Percentiles rank a stretch among this genome's conserved stretches.
phyloP scores from a whole-genome alignment of 2,329 filamentous ascomycete species.

The Mycogone perniciosa region DNA sequence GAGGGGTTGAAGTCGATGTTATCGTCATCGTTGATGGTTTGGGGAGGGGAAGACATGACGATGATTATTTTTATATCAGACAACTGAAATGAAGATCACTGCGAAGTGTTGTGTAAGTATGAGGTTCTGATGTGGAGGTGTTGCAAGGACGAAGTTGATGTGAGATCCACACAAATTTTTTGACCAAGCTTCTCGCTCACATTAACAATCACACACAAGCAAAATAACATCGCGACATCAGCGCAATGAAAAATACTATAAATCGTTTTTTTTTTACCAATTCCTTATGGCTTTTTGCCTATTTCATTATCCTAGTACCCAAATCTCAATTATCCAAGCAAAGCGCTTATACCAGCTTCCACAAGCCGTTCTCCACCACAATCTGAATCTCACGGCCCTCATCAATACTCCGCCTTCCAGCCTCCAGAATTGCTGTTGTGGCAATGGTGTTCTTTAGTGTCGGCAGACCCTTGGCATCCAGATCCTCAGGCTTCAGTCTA shows the following conservation, averaged over 20 bases:
- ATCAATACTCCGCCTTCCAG: slow-evolving; percentile 76
- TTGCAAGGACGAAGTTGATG: background rate
- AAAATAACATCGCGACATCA: background rate
- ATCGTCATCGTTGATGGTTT: background rate
- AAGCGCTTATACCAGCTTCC: slow-evolving; percentile 52
- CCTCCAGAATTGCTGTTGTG: slow-evolving; percentile 86
- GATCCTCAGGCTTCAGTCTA: slow-evolving; percentile 61
- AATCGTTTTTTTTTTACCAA: background rate
- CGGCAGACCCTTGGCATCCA: slow-evolving; percentile 75
- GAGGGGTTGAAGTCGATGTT: slow-evolving; percentile 36
- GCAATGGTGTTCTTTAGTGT: slow-evolving; percentile 85
- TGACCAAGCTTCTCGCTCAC: background rate
- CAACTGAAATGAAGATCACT: too few relatives aligned
- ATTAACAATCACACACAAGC: too few relatives aligned
- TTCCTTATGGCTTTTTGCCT: slow-evolving; percentile 12
- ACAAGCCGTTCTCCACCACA: slow-evolving; percentile 55
- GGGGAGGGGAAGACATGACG: background rate
- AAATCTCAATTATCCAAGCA: background rate
- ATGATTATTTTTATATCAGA: background rate
- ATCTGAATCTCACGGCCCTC: slow-evolving; percentile 75
- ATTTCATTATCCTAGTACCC: slow-evolving; percentile 12
- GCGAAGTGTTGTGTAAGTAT: background rate
- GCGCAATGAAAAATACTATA: background rate
- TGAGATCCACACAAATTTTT: background rate
- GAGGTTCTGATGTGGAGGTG: background rate